A percentile compares a stretch with the other conserved stretches of the same genome.
These are phyloP conservation scores for Nakazawaea ishiwadae DNA, from an alignment of 805 yeast species.

Conservation along the genomic window DNA sequence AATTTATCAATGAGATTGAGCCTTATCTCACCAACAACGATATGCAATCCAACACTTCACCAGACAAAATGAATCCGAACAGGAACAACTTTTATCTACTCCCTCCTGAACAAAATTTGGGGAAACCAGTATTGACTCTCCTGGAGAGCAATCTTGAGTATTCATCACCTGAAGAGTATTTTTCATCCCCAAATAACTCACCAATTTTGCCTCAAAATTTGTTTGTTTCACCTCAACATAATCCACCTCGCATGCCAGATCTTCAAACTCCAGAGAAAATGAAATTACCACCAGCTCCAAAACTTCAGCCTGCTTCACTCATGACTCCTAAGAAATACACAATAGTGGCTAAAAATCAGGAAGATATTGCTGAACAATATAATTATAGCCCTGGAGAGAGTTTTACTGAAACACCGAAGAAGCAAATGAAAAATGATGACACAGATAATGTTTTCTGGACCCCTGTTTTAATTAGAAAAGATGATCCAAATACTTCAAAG, in stretches of 20 bases:
- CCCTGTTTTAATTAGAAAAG: slow-evolving; percentile 28
- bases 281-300: slow-evolving; percentile 16
- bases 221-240: slow-evolving; percentile 11
- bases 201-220: slow-evolving; percentile 8
- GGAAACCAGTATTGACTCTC: slow-evolving; percentile 13
- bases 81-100: slow-evolving; percentile 3
- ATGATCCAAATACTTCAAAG: slow-evolving; percentile 24
- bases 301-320: slow-evolving; percentile 13
- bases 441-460: slow-evolving; percentile 29
- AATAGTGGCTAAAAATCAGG: slow-evolving; percentile 22
- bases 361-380: slow-evolving; percentile 18
- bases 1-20: background rate
- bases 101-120: slow-evolving; percentile 4
- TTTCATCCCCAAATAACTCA: slow-evolving; percentile 12
- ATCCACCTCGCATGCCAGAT: slow-evolving; percentile 14
- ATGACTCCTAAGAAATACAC: slow-evolving; percentile 16
- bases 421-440: slow-evolving; percentile 14
- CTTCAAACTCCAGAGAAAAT: slow-evolving; percentile 16
- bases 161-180: slow-evolving; percentile 18
- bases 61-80: background rate
- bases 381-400: slow-evolving; percentile 23
- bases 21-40: background rate
- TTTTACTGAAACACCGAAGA: slow-evolving; percentile 10
- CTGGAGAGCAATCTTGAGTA: slow-evolving; percentile 34
- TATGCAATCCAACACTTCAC: no score